These are phyloP conservation scores for Miscanthus lutarioriparius DNA, from an alignment of 176 grass and related monocot species.

Conservation along the genomic window DNA sequence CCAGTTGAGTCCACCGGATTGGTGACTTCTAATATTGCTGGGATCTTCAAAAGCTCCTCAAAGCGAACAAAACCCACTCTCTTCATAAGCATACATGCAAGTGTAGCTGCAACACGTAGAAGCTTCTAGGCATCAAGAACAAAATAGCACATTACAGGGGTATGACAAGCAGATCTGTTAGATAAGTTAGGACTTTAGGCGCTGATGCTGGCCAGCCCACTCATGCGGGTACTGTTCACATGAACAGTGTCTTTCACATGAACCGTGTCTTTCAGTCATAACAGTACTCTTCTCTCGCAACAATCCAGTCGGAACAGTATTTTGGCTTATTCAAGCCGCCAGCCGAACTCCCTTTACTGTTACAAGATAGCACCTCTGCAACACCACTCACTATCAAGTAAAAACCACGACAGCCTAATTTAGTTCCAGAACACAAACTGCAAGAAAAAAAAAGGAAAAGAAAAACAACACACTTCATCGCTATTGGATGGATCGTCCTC, in stretches of 20 bases:
- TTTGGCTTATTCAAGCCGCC: too few relatives aligned
- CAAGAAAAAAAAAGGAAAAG: not conserved
- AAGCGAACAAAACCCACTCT: not conserved
- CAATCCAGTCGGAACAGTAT: too few relatives aligned
- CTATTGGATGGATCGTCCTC: constrained; percentile 27
- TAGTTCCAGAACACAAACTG: constrained; percentile 28
- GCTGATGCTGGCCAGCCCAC: too few relatives aligned
- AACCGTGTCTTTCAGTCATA: too few relatives aligned
- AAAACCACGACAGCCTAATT: constrained; percentile 37
- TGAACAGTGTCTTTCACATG: too few relatives aligned
- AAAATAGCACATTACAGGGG: constrained; percentile 10
- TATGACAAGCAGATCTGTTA: constrained; percentile 40
- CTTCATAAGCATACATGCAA: not conserved
- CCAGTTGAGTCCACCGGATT: not conserved
- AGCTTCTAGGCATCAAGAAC: constrained; percentile 14
- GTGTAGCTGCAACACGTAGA: not conserved
- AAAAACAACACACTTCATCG: constrained; percentile 21
- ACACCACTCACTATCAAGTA: constrained; percentile 43
- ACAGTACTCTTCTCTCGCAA: too few relatives aligned
- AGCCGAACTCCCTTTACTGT: too few relatives aligned
- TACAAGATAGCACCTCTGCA: constrained; percentile 40
- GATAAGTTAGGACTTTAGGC: constrained; percentile 42
- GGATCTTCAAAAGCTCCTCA: not conserved
- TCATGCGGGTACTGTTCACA: too few relatives aligned
- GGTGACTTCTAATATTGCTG: not conserved